Conservation (phyloP, 495 filamentous ascomycete species). For the Daldinia childiae region DNA sequence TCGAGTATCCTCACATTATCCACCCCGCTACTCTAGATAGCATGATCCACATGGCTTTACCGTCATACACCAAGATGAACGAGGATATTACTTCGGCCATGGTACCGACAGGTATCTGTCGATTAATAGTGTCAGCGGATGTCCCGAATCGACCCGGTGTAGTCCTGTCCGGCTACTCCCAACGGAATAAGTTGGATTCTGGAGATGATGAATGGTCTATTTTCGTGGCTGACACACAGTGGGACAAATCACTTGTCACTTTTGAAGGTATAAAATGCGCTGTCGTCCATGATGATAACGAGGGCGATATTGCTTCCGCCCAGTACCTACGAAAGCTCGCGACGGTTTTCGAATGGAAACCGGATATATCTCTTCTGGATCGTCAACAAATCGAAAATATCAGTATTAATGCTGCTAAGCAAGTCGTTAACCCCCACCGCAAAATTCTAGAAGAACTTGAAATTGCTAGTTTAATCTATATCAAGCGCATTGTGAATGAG, state of each 20-base stretch:
- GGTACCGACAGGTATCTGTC: neutral
- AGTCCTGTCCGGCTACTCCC: neutral
- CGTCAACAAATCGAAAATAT: neutral
- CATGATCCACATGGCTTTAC: constrained; percentile 38
- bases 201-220: neutral
- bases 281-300: neutral
- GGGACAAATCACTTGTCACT: neutral
- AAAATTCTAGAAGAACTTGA: neutral
- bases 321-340: neutral
- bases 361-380: neutral
- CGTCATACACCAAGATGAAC: neutral
- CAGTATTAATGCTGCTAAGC: neutral
- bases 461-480: neutral
- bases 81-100: neutral
- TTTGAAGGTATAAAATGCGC: constrained; percentile 1
- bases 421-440: neutral
- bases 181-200: neutral
- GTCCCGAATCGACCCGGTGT: neutral
- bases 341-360: neutral
- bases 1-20: constrained; percentile 54
- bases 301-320: neutral
- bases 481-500: neutral
- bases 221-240: neutral
- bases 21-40: constrained; percentile 61
- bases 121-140: neutral